Evolutionary conservation across 805 yeast genomes (phyloP), one percentile per base, ranked within the genome.

Genomic region (Hanseniaspora meyeri): DNA sequence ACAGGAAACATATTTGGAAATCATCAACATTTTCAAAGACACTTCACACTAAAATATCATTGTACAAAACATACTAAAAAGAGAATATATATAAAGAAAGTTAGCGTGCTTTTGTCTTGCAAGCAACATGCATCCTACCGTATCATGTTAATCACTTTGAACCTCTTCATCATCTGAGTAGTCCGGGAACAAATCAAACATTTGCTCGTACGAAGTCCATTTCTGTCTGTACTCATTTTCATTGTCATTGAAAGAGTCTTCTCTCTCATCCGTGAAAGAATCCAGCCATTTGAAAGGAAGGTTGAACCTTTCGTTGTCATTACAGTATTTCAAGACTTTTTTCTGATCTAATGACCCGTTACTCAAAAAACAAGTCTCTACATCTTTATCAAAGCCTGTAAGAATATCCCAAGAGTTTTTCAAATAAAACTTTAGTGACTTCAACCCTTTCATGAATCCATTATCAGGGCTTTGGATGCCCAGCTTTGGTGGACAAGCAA

Each of bases 401-500:
- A 84, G 67, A 43, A 76, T 73, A 46, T 70, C 65, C 71, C 84
- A 87, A 60, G 88, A 79, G 27, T 71, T 61, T 61, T 74, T 72
- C 64, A 88, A 81, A 65, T 87, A 87, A 57, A 74, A 75, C n/a
- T 75, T 76, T 48, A 95, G 73, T n/a, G 93, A 80, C 36, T 72
- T 69, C 40, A 93, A 68, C 0, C 99, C 99, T 52, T 91, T 76
- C 43, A 89, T 69, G 66, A 88, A 93, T 0, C 99, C 99, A 60
- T 70, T 65, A 69, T 93, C 99, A 2, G 87, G 82, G 16, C 55
- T 46, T 42, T 70, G 66, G 10, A 74, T 69, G 1, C 80, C 79
- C 62, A 82, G 81, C 43, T 67, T 72, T 1, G 97, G 96, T 3
- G 96, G 95, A 54, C 81, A 83, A 1, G 78, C 75, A 17, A 77